These are phyloP conservation scores for Trichoderma citrinoviride DNA, from an alignment of 2,329 filamentous ascomycete species.

Conservation along the genomic window DNA sequence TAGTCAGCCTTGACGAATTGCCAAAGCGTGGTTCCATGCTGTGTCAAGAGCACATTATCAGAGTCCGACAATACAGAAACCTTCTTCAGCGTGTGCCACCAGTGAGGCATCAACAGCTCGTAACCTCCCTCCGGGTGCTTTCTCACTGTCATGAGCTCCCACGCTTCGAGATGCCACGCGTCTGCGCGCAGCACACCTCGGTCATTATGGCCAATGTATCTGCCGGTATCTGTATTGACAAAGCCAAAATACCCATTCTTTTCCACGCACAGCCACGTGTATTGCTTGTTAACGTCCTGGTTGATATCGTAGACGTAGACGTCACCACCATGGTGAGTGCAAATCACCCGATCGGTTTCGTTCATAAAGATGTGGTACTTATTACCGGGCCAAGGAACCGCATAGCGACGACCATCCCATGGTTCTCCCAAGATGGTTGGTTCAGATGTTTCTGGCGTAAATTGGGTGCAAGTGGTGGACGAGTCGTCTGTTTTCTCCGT, in stretches of 20 bases:
- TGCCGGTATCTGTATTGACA: conserved; percentile 1
- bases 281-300: background rate
- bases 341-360: conserved; percentile 18
- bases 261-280: conserved; percentile 21
- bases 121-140: conserved; percentile 22
- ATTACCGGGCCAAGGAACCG: conserved; percentile 24
- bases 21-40: conserved; percentile 20
- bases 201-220: conserved; percentile 21
- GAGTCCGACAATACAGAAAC: conserved; percentile 1
- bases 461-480: background rate
- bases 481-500: background rate
- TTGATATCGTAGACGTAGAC: conserved; percentile 6
- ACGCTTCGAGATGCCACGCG: background rate
- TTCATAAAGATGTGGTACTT: conserved; percentile 25
- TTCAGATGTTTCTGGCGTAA: background rate
- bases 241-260: conserved; percentile 23
- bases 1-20: conserved; percentile 19
- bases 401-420: conserved; percentile 2
- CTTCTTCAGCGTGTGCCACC: conserved; percentile 17
- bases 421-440: background rate
- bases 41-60: background rate
- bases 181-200: background rate
- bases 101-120: conserved; percentile 20
- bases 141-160: conserved; percentile 13
- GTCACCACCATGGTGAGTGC: background rate